phyloP scores from a whole-genome alignment of 2,329 filamentous ascomycete species.

The Aspergillus sp. region DNA sequence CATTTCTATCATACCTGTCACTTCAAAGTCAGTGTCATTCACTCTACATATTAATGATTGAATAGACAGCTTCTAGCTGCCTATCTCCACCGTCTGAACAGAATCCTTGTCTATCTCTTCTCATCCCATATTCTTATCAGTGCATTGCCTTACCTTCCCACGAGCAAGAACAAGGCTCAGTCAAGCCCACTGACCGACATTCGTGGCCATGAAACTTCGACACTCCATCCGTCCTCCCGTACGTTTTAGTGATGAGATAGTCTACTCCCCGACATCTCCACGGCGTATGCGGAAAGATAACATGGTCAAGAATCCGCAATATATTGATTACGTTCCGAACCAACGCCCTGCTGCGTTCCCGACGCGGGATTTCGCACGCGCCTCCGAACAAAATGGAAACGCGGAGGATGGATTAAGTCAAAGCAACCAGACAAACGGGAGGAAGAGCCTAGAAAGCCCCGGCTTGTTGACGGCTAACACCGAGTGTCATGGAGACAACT shows the following conservation, averaged over 20 bases:
- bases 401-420: not conserved
- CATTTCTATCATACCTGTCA: not conserved
- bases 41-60: not conserved
- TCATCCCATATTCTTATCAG: not conserved
- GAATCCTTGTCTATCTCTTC: not conserved
- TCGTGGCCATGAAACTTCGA: constrained; percentile 33
- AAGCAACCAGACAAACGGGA: not conserved
- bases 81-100: not conserved
- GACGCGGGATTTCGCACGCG: constrained; percentile 28
- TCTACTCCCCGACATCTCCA: constrained; percentile 18
- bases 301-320: constrained; percentile 12
- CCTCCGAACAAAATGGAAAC: not conserved
- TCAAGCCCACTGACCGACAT: not conserved
- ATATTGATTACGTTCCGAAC: constrained; percentile 39
- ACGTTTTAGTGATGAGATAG: constrained; percentile 22
- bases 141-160: not conserved
- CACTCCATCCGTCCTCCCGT: constrained; percentile 23
- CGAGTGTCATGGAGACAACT: not conserved
- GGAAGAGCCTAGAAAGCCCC: not conserved
- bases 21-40: not conserved
- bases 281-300: constrained; percentile 12
- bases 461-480: not conserved
- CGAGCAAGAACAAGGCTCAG: not conserved
- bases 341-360: constrained; percentile 45
- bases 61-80: not conserved